Conservation (phyloP, 116 monocot genomes). For the Trichopus zeylanicus region DNA sequence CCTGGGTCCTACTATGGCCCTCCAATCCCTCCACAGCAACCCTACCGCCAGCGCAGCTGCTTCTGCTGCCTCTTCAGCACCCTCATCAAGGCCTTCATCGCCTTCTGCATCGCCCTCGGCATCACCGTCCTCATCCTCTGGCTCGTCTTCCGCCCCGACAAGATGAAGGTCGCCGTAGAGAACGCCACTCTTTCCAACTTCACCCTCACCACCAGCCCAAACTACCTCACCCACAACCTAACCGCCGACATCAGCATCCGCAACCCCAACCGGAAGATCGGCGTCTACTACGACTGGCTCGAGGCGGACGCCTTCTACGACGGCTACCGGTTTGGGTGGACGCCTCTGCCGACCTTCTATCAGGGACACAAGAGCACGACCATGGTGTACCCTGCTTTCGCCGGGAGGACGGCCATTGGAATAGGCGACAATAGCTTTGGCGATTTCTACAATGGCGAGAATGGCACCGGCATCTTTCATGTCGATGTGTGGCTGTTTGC, state of each 20-base stretch:
- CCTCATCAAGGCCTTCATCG: background rate
- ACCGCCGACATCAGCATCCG: conserved; percentile 21
- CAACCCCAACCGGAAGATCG: conserved; percentile 42
- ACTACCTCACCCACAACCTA: conserved; percentile 32
- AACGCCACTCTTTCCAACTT: background rate
- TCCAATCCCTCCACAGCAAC: background rate
- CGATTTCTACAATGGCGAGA: conserved; percentile 11
- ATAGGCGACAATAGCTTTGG: background rate
- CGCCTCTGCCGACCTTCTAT: conserved; percentile 27
- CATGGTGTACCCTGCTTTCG: conserved; percentile 13
- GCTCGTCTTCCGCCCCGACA: background rate
- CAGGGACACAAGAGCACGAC: conserved; percentile 43
- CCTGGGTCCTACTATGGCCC: conserved; percentile 4
- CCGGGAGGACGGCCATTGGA: conserved; percentile 2
- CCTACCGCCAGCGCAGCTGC: background rate
- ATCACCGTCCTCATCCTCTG: background rate
- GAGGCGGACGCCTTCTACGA: conserved; percentile 29
- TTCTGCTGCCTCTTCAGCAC: background rate
- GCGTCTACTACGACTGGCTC: conserved; percentile 45
- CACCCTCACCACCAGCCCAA: conserved; percentile 4
- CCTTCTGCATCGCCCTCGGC: background rate
- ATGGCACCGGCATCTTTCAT: conserved; percentile 6
- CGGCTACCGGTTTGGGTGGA: conserved; percentile 14
- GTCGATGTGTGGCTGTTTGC: conserved; percentile 18
- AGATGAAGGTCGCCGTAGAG: background rate